phyloP scores from a whole-genome alignment of 306 rosid genomes.

The Trifolium repens region DNA sequence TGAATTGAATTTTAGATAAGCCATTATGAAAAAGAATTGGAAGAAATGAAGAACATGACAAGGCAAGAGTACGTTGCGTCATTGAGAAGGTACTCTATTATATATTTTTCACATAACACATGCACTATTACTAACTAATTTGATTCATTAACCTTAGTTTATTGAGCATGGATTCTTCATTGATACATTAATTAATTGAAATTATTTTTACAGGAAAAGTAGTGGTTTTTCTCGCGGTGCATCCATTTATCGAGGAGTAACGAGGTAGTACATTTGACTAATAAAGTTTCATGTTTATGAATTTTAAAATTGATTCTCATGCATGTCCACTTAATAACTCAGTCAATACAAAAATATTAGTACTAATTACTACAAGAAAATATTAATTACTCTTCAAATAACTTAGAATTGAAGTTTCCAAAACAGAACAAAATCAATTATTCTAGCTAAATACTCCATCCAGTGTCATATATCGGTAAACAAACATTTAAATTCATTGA shows the following conservation, averaged over 20 bases:
- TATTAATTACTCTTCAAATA: not conserved
- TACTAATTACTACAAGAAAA: too few relatives aligned
- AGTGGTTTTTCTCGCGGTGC: slow-evolving; percentile 98
- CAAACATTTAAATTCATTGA: too few relatives aligned
- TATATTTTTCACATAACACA: slow-evolving; percentile 6
- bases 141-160: not conserved
- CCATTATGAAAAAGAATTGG: slow-evolving; percentile 83
- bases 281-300: not conserved
- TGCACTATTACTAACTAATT: not conserved
- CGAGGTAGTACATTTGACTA: slow-evolving; percentile 73
- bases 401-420: not conserved
- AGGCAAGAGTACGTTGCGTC: slow-evolving; percentile 96
- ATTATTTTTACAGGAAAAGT: slow-evolving; percentile 70
- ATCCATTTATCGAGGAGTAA: slow-evolving; percentile 93
- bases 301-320: not conserved
- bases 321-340: not conserved
- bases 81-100: slow-evolving; percentile 71
- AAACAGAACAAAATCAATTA: not conserved
- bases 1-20: slow-evolving; percentile 56
- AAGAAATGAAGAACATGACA: slow-evolving; percentile 95
- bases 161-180: not conserved
- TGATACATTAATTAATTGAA: slow-evolving; percentile 8
- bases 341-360: not conserved
- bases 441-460: too few relatives aligned
- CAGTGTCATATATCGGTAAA: too few relatives aligned